phyloP scores from a whole-genome alignment of 768 basidiomycete genomes.

The Tubosaeta sp. region DNA sequence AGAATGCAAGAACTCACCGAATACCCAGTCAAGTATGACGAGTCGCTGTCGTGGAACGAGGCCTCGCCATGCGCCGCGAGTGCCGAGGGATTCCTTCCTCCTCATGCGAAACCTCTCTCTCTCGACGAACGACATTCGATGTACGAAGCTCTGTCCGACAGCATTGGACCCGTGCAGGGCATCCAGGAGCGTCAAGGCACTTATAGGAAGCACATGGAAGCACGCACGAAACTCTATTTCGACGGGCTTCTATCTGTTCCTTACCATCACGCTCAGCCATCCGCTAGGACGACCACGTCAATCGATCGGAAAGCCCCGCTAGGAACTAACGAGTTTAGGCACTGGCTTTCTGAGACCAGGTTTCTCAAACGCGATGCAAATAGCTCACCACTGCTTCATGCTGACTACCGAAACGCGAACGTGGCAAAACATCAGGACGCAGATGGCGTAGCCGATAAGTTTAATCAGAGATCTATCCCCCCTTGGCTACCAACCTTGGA shows the following conservation, averaged over 20 bases:
- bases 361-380: constrained; percentile 21
- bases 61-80: constrained; percentile 20
- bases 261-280: constrained; percentile 13
- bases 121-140: constrained; percentile 45
- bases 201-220: constrained; percentile 50
- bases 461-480: constrained; percentile 6
- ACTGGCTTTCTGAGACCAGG: constrained; percentile 29
- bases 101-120: constrained; percentile 32
- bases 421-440: constrained; percentile 8
- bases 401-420: constrained; percentile 12
- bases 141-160: constrained; percentile 48
- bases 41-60: constrained; percentile 10
- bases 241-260: constrained; percentile 34
- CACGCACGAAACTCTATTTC: constrained; percentile 44
- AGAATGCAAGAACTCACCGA: constrained; percentile 23
- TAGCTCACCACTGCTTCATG: constrained; percentile 8
- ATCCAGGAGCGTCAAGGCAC: constrained; percentile 50
- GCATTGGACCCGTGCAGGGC: constrained; percentile 42
- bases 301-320: constrained; percentile 13
- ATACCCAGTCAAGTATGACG: constrained; percentile 11
- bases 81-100: constrained; percentile 12
- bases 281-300: constrained; percentile 3
- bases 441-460: constrained; percentile 4
- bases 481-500: constrained; percentile 19
- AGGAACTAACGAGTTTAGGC: constrained; percentile 26